A percentile compares a stretch with the other conserved stretches of the same genome.
phyloP scores from a whole-genome alignment of 805 yeast species.

The Yarrowia bubula region DNA sequence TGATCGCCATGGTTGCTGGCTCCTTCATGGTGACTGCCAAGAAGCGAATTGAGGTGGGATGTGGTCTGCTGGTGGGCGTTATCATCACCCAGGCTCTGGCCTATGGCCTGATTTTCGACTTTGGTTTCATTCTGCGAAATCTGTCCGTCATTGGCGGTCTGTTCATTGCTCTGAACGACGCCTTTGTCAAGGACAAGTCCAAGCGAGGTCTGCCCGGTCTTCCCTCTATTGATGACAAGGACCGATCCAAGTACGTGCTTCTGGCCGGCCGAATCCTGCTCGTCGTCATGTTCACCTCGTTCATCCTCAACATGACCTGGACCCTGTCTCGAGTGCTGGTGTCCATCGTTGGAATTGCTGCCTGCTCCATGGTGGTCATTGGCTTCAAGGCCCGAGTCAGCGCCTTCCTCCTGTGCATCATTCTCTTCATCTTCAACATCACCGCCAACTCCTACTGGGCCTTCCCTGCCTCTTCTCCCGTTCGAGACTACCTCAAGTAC shows the following conservation, averaged over 20 bases:
- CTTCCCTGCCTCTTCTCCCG: slow-evolving; percentile 63
- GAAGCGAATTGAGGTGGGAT: slow-evolving; percentile 66
- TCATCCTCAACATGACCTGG: slow-evolving; percentile 70
- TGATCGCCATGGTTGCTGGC: slow-evolving; percentile 67
- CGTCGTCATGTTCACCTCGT: slow-evolving; percentile 80
- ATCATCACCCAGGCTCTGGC: slow-evolving; percentile 80
- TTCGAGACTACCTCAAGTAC: slow-evolving; percentile 84
- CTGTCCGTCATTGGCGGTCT: slow-evolving; percentile 90
- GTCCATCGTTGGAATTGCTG: slow-evolving; percentile 64
- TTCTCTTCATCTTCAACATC: slow-evolving; percentile 73
- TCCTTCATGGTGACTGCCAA: slow-evolving; percentile 69
- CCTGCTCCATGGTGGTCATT: slow-evolving; percentile 75
- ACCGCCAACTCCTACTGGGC: slow-evolving; percentile 88
- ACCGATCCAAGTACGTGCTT: slow-evolving; percentile 73
- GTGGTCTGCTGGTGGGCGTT: slow-evolving; percentile 64
- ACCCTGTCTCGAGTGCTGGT: slow-evolving; percentile 60
- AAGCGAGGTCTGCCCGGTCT: slow-evolving; percentile 68
- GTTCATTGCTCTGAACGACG: slow-evolving; percentile 80
- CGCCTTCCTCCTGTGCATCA: slow-evolving; percentile 63
- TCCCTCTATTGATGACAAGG: slow-evolving; percentile 67
- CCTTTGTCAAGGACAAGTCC: slow-evolving; percentile 73
- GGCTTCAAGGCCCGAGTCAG: slow-evolving; percentile 93
- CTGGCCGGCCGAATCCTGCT: slow-evolving; percentile 86
- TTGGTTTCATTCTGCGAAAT: slow-evolving; percentile 79
- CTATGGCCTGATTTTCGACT: slow-evolving; percentile 81